Evolutionary conservation across 2,329 filamentous ascomycete genomes (phyloP).

Genomic region (Stemphylium vesicarium): DNA sequence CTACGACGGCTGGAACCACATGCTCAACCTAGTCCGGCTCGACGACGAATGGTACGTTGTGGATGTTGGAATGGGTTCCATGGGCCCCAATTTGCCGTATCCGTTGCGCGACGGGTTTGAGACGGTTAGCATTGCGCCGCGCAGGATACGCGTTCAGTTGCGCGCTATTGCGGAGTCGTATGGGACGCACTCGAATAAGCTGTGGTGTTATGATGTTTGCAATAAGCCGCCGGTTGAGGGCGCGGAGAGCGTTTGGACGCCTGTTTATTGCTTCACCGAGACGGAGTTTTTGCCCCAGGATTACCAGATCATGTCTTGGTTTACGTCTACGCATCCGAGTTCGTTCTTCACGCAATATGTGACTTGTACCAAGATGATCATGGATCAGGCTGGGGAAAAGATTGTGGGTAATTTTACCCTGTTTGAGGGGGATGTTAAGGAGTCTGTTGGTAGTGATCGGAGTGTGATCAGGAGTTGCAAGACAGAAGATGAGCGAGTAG

Average conservation of each 20-base stretch:
- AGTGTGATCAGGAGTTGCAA: neutral
- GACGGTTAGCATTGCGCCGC: conserved; percentile 18
- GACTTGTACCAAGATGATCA: conserved; percentile 20
- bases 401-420: conserved; percentile 6
- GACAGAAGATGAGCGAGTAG: neutral
- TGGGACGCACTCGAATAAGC: conserved; percentile 5
- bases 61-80: conserved; percentile 46
- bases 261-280: conserved; percentile 25
- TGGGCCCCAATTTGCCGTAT: conserved; percentile 19
- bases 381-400: conserved; percentile 10
- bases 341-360: conserved; percentile 26
- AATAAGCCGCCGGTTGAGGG: neutral
- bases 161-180: conserved; percentile 22
- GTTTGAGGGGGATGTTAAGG: neutral
- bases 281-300: conserved; percentile 31
- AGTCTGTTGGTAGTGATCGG: neutral
- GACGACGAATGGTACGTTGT: conserved; percentile 30
- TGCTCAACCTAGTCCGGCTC: conserved; percentile 49
- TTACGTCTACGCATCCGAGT: conserved; percentile 22
- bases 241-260: conserved; percentile 11
- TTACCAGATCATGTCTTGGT: conserved; percentile 33
- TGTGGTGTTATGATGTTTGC: conserved; percentile 23
- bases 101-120: conserved; percentile 16
- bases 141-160: conserved; percentile 8
- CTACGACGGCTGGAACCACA: conserved; percentile 43